phyloP scores from a whole-genome alignment of 2,329 filamentous ascomycete species.

The Fusarium lyarnte region DNA sequence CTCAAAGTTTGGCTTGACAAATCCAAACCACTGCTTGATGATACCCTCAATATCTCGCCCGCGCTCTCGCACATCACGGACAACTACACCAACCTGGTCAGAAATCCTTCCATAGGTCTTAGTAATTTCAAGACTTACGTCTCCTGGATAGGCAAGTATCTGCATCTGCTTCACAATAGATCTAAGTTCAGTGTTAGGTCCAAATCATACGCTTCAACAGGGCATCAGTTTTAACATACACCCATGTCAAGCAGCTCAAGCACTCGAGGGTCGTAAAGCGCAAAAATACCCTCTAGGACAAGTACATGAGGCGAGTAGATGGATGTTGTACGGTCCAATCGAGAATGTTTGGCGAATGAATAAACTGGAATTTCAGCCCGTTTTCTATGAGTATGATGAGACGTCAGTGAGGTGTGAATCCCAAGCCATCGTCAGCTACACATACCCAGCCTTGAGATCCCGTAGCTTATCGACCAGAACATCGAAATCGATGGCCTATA shows the following conservation, averaged over 20 bases:
- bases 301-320: slow-evolving; percentile 97
- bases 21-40: slow-evolving; percentile 97
- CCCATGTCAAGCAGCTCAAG: slow-evolving; percentile 91
- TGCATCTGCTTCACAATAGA: slow-evolving; percentile 95
- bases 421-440: slow-evolving; percentile 1
- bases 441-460: slow-evolving; percentile 91
- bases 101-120: not conserved
- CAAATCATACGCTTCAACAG: not conserved
- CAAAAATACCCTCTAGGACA: slow-evolving; percentile 95
- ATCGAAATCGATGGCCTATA: slow-evolving; percentile 89
- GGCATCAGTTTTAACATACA: slow-evolving; percentile 54
- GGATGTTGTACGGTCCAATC: slow-evolving; percentile 80
- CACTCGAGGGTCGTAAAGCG: slow-evolving; percentile 87
- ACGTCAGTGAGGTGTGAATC: slow-evolving; percentile 18
- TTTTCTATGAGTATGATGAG: slow-evolving; percentile 62
- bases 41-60: slow-evolving; percentile 93
- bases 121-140: slow-evolving; percentile 63
- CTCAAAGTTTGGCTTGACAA: slow-evolving; percentile 96
- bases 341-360: slow-evolving; percentile 91
- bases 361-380: slow-evolving; percentile 93
- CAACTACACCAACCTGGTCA: slow-evolving; percentile 60
- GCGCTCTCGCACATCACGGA: slow-evolving; percentile 88
- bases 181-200: slow-evolving; percentile 56
- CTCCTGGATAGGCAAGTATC: slow-evolving; percentile 92
- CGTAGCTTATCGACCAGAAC: slow-evolving; percentile 79